Evolutionary conservation across 129 eudicot species (phyloP), one percentile per base, ranked within the genome.

Genomic region (Pulicaria dysenterica): DNA sequence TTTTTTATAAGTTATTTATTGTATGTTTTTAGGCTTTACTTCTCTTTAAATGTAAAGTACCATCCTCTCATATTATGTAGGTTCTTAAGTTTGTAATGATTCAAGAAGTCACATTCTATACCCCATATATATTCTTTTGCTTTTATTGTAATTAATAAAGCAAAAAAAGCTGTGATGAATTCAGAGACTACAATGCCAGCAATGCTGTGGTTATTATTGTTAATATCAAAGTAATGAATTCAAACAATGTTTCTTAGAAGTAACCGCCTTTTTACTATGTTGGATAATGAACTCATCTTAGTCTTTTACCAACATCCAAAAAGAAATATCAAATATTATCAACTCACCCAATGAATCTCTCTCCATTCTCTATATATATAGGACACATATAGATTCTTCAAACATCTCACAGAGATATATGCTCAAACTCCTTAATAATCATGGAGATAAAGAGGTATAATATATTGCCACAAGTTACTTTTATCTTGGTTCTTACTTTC

Each of bases 401-500:
- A 60, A 77, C 71, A 59, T 69, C 64, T 36, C 56, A 48, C 34
- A 24, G 37, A 69, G 37, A 70, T 60, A 49, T 59, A 46, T 24
- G n/a, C 61, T 69, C 76, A 40, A 58, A 69, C 36, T 50, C 71
- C 60, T 51, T 76, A 53, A 3, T 40, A 69, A 69, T 59, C 71
- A 77, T 77, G 81, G 81, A 60, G 76, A 51, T 31, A 2, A 77
- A 60, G 39, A 69, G 81, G 60, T 34, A 3, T 11, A 40, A 69
- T 57, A 15, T 77, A 43, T 8, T 69, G 59, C 49, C 64, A 10
- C 11, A 24, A 46, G 38, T 77, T 69, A 34, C 45, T 42, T 77
- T 77, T 8, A 1, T 59, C 36, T 50, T 69, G 58, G 40, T 69
- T 77, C 76, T 69, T 60, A 41, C 76, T 50, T 77, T 76, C 49